Evolutionary conservation across 352 stramenopile genomes (phyloP).

Genomic region (Blastocystis sp.): DNA sequence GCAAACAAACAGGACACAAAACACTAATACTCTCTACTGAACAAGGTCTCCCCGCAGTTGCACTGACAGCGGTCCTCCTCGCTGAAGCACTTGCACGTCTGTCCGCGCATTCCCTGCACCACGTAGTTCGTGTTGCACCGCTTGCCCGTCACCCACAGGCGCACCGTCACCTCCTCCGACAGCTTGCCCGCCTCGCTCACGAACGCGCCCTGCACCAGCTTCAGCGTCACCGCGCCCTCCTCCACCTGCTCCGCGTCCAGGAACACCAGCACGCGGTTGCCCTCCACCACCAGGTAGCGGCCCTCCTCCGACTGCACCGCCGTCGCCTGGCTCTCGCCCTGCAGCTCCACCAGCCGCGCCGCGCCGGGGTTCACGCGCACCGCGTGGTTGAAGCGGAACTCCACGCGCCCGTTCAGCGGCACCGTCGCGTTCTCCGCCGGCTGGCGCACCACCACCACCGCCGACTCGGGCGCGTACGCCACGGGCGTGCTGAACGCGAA

Average conservation of each 20-base stretch:
- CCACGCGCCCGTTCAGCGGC: constrained; percentile 51
- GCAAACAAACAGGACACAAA: constrained; percentile 17
- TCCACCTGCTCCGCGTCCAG: constrained; percentile 1
- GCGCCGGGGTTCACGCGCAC: not conserved
- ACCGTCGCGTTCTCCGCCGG: constrained; percentile 2
- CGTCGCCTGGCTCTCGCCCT: not conserved
- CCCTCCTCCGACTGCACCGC: constrained; percentile 13
- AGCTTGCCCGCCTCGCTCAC: not conserved
- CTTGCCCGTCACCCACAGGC: not conserved
- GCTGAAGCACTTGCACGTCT: constrained; percentile 64
- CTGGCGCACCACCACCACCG: not conserved
- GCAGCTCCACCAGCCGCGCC: not conserved
- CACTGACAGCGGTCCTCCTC: constrained; percentile 60
- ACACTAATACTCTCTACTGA: constrained; percentile 57
- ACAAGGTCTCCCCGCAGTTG: constrained; percentile 59
- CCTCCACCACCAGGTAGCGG: constrained; percentile 4
- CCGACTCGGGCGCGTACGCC: constrained; percentile 3
- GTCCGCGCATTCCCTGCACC: constrained; percentile 44
- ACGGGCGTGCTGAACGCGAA: constrained; percentile 6
- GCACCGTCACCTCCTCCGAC: not conserved
- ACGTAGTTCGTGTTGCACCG: constrained; percentile 64
- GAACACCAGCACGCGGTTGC: constrained; percentile 51
- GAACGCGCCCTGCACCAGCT: constrained; percentile 18
- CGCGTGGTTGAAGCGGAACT: constrained; percentile 55
- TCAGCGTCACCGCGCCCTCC: constrained; percentile 12